Base-by-base conservation (phyloP, 169 alveolate genomes). In the Eimeria acervulina region DNA sequence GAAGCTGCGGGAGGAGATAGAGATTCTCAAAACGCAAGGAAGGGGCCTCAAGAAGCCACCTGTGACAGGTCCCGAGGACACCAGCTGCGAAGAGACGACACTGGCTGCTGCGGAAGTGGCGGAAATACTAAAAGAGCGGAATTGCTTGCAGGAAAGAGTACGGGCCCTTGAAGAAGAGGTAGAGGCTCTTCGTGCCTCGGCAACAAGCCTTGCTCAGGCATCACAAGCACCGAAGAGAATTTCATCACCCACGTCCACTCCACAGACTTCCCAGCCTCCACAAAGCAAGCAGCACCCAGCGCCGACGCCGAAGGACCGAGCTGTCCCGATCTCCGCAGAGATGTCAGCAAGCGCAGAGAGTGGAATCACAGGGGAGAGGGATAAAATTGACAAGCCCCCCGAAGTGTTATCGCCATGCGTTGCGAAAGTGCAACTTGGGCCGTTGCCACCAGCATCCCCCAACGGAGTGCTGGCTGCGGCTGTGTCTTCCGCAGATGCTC, bases 41-140 rank as follows among this genome's bases (percentile, higher is more conserved):
- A 74, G 17, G 42, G 83, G 59, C 33, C 33, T 7, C 63, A 19
- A 87, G 63, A 19, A 21, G 61, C 44, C 94, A n/a, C 28, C 13
- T 31, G 42, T n/a, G 23, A 63, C n/a, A 47, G 94, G 83, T 28
- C 15, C 42, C 51, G 83, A 87, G 0, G 61, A 44, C 28, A 38
- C 19, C 59, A 44, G 83, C 93, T 36, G 28, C 40, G 33, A 21
- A 21, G 59, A 44, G 63, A 10, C 83, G 47, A 61, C 38, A 23
- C 66, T 44, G 33, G 33, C 81, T 33, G 51, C 91, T 83, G 76
- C 61, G 33, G 72, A 83, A 83, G 72, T 47, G 8, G 76, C n/a
- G 23, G 91, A 47, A 38, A 2, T 83, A 6, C 19, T 51, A n/a
- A 38, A 52, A 55, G 91, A 83, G 21, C 91, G 91, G 91, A 33